Evolutionary conservation across 352 stramenopile genomes (phyloP).

Genomic region (Globisporangium uncinulatum): DNA sequence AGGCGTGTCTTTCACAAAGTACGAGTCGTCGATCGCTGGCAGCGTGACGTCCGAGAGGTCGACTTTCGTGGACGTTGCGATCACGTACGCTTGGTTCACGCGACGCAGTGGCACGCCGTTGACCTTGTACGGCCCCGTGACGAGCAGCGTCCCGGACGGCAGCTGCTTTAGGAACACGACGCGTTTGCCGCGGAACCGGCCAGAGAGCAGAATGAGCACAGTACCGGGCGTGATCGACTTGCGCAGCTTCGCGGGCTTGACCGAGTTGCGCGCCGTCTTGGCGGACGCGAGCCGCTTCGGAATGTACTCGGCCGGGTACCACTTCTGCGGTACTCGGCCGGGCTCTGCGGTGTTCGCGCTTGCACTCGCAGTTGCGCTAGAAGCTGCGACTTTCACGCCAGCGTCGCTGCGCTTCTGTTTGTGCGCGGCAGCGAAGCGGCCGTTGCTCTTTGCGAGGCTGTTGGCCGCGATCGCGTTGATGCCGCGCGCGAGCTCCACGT

Average conservation of each 20-base stretch:
- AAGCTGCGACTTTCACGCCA: slow-evolving; percentile 23
- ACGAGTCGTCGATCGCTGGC: slow-evolving; percentile 93
- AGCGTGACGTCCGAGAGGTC: slow-evolving; percentile 92
- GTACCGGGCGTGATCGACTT: slow-evolving; percentile 96
- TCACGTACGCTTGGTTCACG: slow-evolving; percentile 99
- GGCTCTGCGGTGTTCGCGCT: neutral
- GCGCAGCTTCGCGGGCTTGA: slow-evolving; percentile 92
- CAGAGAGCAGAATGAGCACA: slow-evolving; percentile 97
- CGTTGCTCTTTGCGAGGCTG: slow-evolving; percentile 54
- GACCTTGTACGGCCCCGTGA: slow-evolving; percentile 98
- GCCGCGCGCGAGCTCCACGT: slow-evolving; percentile 65
- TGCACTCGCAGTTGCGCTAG: no score
- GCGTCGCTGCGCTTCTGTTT: slow-evolving; percentile 37
- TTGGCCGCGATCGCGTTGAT: slow-evolving; percentile 78
- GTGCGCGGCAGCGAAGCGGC: slow-evolving; percentile 49
- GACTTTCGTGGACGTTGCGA: slow-evolving; percentile 97
- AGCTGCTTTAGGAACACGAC: slow-evolving; percentile 98
- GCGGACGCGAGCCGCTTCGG: slow-evolving; percentile 62
- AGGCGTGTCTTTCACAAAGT: slow-evolving; percentile 94
- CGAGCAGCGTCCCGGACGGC: slow-evolving; percentile 94
- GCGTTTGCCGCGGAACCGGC: slow-evolving; percentile 97
- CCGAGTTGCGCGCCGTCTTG: slow-evolving; percentile 74
- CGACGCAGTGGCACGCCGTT: slow-evolving; percentile 98
- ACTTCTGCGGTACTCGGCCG: slow-evolving; percentile 40
- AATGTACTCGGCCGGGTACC: slow-evolving; percentile 77